Percentiles rank a stretch among this genome's conserved stretches.
phyloP scores from a whole-genome alignment of 2,329 filamentous ascomycete genomes.

The Alternaria atra region DNA sequence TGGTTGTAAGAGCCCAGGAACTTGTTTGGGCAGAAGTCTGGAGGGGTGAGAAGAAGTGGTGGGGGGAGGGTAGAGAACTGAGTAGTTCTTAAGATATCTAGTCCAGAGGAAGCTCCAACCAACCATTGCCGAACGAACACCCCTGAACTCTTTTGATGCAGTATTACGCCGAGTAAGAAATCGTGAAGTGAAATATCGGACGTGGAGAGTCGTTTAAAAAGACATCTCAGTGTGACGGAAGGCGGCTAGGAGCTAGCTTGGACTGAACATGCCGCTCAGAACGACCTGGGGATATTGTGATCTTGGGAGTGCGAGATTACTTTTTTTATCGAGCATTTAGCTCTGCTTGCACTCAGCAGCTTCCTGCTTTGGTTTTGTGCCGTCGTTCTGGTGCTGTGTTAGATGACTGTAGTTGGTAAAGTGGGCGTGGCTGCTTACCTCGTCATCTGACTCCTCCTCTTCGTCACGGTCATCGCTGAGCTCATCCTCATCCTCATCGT shows the following conservation, averaged over 20 bases:
- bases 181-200: constrained; percentile 25
- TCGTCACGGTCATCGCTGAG: constrained; percentile 82
- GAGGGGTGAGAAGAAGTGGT: constrained; percentile 14
- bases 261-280: constrained; percentile 13
- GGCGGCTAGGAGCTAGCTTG: constrained; percentile 10
- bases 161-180: constrained; percentile 39
- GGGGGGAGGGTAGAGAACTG: constrained; percentile 22
- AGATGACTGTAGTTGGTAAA: constrained; percentile 10
- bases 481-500: constrained; percentile 91
- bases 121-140: constrained; percentile 24
- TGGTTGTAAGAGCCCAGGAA: constrained; percentile 14
- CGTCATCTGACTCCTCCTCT: constrained; percentile 63
- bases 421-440: constrained; percentile 36
- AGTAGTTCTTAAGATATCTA: constrained; percentile 38
- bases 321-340: constrained; percentile 32
- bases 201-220: constrained; percentile 19
- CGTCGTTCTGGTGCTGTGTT: constrained; percentile 46
- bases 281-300: constrained; percentile 22
- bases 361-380: constrained; percentile 57
- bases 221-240: constrained; percentile 9
- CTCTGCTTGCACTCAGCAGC: constrained; percentile 58
- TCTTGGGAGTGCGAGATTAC: constrained; percentile 12
- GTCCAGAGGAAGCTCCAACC: constrained; percentile 26
- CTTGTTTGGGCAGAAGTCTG: constrained; percentile 10
- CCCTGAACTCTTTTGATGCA: constrained; percentile 38